Base-by-base conservation (phyloP, 2,329 filamentous ascomycete species). In the Microsporum canis region DNA sequence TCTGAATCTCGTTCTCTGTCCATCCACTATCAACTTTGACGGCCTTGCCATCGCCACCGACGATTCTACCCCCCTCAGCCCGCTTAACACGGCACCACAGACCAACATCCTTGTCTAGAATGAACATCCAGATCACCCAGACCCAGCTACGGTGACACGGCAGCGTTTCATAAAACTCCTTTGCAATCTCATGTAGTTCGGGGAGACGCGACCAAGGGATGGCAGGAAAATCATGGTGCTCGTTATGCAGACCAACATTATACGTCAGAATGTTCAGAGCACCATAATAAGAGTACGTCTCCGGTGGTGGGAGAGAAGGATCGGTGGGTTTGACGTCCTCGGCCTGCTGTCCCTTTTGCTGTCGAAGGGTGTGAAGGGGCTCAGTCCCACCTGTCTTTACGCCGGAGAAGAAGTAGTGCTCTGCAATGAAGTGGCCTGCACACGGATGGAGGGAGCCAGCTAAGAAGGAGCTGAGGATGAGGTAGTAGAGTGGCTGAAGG, bases 181-280 rank as follows among this genome's bases (percentile, higher is more conserved):
- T 82, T 0, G 94, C 94, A 61, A 95, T 88, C 65, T 84, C 77
- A 70, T 91, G 85, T 60, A 99, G 79, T 70, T 80, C 81, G 60
- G 86, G 88, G 43, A 99, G 81, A 36, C 88, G 82, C 7, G 91
- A 96, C 94, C 94, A 99, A 0, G 94, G 92, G 55, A 99, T 84
- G 56, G 94, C 94, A 8, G 94, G 94, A 77, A 99, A 99, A 75
- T 99, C 94, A 74, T 99, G 94, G 76, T 99, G 94, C 79, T 99
- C 94, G 73, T 99, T 99, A 79, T 99, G 94, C 70, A 96, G 79
- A 59, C 94, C 94, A 53, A 99, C 94, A 69, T 99, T 99, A 80
- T 97, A 99, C 0, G 91, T 96, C 57, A 99, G 77, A 69, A 91
- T 76, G 77, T 99, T 99, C 66, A 97, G 82, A 0, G 88, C 84